These are phyloP conservation scores for Dunaliella sp. DNA, from an alignment of 139 green algal genomes.

Conservation along the genomic window DNA sequence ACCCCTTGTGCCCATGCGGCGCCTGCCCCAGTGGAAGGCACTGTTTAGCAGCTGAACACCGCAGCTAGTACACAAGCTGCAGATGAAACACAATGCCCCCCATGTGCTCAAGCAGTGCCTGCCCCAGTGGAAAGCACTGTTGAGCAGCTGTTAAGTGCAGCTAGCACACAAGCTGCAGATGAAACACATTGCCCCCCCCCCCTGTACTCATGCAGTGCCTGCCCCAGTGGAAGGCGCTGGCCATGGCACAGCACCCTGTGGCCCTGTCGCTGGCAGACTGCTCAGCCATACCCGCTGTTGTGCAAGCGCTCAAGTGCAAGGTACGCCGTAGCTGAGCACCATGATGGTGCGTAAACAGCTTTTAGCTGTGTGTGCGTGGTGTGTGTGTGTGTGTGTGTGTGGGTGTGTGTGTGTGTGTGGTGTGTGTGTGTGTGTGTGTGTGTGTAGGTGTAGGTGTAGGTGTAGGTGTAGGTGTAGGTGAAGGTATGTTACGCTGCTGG, in stretches of 20 bases:
- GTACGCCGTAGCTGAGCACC: conserved; percentile 18
- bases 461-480: too few relatives aligned
- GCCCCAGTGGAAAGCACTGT: background rate
- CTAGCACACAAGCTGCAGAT: background rate
- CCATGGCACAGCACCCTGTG: conserved; percentile 55
- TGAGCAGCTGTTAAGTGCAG: background rate
- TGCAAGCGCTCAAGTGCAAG: conserved; percentile 36
- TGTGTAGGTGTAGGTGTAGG: too few relatives aligned
- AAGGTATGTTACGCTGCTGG: too few relatives aligned
- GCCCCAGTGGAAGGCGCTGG: conserved; percentile 68
- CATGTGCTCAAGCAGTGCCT: too few relatives aligned
- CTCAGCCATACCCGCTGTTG: conserved; percentile 31
- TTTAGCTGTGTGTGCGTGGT: too few relatives aligned
- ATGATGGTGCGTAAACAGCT: background rate
- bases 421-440: too few relatives aligned
- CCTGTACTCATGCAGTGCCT: conserved; percentile 40
- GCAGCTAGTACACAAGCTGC: too few relatives aligned
- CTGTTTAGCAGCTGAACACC: too few relatives aligned
- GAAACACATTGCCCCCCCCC: background rate
- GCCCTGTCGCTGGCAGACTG: conserved; percentile 62
- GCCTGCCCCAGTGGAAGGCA: background rate
- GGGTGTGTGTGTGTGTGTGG: too few relatives aligned
- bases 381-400: too few relatives aligned
- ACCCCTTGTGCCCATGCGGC: too few relatives aligned
- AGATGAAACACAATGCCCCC: too few relatives aligned